These are phyloP conservation scores for Picochlorum sp. DNA, from an alignment of 139 green algal species.

Conservation along the genomic window DNA sequence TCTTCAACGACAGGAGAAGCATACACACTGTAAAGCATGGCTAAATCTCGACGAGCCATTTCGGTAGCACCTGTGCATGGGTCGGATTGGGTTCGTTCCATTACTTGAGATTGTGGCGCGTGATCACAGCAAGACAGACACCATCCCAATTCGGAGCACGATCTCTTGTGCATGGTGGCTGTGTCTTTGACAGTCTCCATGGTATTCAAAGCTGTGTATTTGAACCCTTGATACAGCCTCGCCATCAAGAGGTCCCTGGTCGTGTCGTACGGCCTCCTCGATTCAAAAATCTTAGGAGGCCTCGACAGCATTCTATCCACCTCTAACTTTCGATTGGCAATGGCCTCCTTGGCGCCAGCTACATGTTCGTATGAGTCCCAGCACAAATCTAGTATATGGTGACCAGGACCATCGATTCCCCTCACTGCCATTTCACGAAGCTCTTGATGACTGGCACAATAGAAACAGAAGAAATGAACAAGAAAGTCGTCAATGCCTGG, in stretches of 20 bases:
- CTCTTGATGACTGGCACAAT: conserved; percentile 24
- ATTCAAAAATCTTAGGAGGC: conserved; percentile 10
- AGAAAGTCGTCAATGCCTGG: conserved; percentile 33
- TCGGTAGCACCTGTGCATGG: background rate
- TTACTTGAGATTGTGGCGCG: background rate
- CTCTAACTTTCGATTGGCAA: background rate
- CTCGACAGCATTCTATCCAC: conserved; percentile 5
- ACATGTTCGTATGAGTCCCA: conserved; percentile 8
- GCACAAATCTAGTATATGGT: conserved; percentile 26
- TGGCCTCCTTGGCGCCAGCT: conserved; percentile 1
- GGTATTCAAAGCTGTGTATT: background rate
- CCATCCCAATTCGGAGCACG: background rate
- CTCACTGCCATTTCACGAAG: conserved; percentile 24
- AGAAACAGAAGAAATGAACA: conserved; percentile 36
- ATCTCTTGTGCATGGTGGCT: background rate
- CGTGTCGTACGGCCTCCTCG: background rate
- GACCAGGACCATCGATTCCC: conserved; percentile 31
- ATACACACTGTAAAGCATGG: too few species aligned
- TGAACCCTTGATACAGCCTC: background rate
- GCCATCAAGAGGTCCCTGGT: background rate
- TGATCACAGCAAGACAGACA: background rate
- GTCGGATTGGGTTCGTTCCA: background rate
- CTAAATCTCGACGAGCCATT: background rate
- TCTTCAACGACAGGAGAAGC: background rate
- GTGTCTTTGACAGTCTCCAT: background rate